These are phyloP conservation scores for Lathyrus oleraceus DNA, from an alignment of 306 rosid genomes.

Conservation along the genomic window DNA sequence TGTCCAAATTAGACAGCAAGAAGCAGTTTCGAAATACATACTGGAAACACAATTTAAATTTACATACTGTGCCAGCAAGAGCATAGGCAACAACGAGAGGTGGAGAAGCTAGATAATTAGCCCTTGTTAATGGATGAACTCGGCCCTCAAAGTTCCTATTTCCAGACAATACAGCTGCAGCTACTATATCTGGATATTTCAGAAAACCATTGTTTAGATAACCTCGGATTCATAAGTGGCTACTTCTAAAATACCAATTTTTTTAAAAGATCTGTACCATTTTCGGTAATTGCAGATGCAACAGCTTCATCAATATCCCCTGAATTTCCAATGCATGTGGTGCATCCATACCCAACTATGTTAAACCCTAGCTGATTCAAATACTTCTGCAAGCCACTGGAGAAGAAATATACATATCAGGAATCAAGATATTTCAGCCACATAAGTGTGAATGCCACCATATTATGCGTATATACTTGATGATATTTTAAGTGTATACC, in stretches of 20 bases:
- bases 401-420: constrained; percentile 24
- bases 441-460: neutral
- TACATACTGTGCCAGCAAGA: constrained; percentile 90
- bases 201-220: constrained; percentile 32
- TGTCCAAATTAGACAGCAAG: constrained; percentile 34
- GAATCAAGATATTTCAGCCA: constrained; percentile 23
- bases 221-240: constrained; percentile 18
- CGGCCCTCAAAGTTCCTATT: constrained; percentile 98
- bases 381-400: constrained; percentile 87
- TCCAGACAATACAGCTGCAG: constrained; percentile 96
- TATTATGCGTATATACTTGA: constrained; percentile 1
- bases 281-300: constrained; percentile 80
- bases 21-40: constrained; percentile 25
- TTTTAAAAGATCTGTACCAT: constrained; percentile 51
- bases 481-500: constrained; percentile 55
- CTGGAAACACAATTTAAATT: constrained; percentile 30
- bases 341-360: constrained; percentile 97
- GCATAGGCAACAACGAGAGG: constrained; percentile 99
- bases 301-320: constrained; percentile 90
- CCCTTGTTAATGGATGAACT: constrained; percentile 94
- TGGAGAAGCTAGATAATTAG: constrained; percentile 98
- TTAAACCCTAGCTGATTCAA: constrained; percentile 87
- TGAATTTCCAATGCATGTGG: constrained; percentile 98
- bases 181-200: constrained; percentile 70
- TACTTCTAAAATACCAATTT: constrained; percentile 26